Conservation (phyloP, 805 yeast species). For the Sugiyamaella boreocaroliniensis region DNA sequence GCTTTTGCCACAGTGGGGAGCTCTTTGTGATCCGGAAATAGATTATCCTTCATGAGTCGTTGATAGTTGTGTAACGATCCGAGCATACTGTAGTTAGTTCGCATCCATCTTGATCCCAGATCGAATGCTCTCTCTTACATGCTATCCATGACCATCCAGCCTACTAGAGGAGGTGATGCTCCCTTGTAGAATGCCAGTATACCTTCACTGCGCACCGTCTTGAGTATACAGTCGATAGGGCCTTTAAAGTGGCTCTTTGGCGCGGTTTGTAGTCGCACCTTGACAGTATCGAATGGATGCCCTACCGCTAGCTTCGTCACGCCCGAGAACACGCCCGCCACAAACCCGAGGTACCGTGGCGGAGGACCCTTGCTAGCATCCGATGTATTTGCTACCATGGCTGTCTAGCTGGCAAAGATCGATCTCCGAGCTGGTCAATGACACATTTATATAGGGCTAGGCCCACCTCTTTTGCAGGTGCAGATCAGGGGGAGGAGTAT, state of each 20-base stretch:
- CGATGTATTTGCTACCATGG: background rate
- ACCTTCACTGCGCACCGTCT: conserved; percentile 72
- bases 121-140: conserved; percentile 32
- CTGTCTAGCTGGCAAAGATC: background rate
- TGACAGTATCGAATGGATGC: conserved; percentile 88
- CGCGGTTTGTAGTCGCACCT: conserved; percentile 75
- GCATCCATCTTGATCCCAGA: background rate
- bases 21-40: conserved; percentile 53
- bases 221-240: conserved; percentile 70
- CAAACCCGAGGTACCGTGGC: conserved; percentile 47
- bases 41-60: conserved; percentile 53
- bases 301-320: conserved; percentile 84
- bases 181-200: conserved; percentile 77
- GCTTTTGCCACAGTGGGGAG: conserved; percentile 71
- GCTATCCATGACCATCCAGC: conserved; percentile 92
- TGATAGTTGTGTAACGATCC: conserved; percentile 80
- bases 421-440: background rate
- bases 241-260: conserved; percentile 67
- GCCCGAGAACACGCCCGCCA: conserved; percentile 86
- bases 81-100: conserved; percentile 43
- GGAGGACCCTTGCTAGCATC: conserved; percentile 4
- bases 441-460: background rate
- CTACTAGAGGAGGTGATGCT: conserved; percentile 85
- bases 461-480: background rate
- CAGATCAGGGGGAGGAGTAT: background rate